Percentiles rank a stretch among this genome's conserved stretches.
Evolutionary conservation across 176 grass and related monocot species (phyloP).

Genomic region (Rhipidocladum racemiflorum): DNA sequence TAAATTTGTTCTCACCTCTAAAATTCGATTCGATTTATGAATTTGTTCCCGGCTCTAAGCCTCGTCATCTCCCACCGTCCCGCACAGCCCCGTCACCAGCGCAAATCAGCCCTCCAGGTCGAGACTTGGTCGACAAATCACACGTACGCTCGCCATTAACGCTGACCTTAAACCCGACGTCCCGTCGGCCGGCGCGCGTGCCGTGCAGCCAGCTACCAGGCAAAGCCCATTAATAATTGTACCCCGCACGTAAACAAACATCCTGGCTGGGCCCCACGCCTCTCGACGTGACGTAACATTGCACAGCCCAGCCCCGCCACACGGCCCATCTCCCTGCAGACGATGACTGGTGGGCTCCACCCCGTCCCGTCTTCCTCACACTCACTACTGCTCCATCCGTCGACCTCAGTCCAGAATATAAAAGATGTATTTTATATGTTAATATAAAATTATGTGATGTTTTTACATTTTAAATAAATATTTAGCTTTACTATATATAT

Average conservation of each 20-base stretch:
- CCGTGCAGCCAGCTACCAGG: not conserved
- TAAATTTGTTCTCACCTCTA: no score
- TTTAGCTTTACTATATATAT: no score
- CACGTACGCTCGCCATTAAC: not conserved
- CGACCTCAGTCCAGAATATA: no score
- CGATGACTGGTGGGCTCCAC: no score
- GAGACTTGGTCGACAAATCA: constrained; percentile 22
- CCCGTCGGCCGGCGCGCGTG: not conserved
- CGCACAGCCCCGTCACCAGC: not conserved
- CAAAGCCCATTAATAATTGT: constrained; percentile 29
- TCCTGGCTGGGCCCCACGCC: not conserved
- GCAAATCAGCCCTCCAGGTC: not conserved
- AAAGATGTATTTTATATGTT: no score
- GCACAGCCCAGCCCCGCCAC: constrained; percentile 26
- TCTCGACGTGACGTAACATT: constrained; percentile 35
- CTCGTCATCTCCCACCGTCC: no score
- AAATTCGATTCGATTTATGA: no score
- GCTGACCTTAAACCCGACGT: not conserved
- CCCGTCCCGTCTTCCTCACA: no score
- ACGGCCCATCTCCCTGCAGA: not conserved
- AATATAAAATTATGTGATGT: no score
- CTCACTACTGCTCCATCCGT: no score
- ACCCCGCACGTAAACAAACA: constrained; percentile 23
- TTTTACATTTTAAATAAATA: no score
- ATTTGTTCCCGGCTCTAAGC: no score